These are phyloP conservation scores for Chlamydomonas eustigma DNA, from an alignment of 139 green algal genomes.

Conservation along the genomic window DNA sequence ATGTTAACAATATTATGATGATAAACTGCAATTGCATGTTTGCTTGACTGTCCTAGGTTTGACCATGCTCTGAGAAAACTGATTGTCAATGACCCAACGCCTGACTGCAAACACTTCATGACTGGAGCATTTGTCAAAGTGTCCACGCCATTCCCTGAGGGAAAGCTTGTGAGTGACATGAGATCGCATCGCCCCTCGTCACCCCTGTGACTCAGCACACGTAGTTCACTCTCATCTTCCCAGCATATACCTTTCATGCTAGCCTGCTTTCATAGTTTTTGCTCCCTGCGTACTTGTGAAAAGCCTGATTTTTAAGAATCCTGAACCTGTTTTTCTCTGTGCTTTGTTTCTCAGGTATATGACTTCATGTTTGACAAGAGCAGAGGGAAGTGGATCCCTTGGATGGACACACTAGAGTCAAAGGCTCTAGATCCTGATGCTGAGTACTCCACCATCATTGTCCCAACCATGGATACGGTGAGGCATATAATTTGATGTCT, in stretches of 20 bases:
- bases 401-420: constrained; percentile 56
- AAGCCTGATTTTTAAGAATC: no score
- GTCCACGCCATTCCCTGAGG: constrained; percentile 42
- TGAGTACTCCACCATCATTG: constrained; percentile 68
- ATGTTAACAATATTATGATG: no score
- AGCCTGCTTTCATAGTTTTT: no score
- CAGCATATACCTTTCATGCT: no score
- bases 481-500: constrained; percentile 53
- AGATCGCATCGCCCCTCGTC: background rate
- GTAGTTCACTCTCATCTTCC: no score
- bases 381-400: constrained; percentile 47
- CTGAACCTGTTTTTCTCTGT: no score
- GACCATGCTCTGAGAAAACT: constrained; percentile 43
- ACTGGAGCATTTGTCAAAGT: constrained; percentile 32
- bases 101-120: constrained; percentile 37
- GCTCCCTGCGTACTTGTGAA: no score
- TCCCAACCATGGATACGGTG: constrained; percentile 62
- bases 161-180: constrained; percentile 27
- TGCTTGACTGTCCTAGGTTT: no score
- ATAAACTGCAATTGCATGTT: no score
- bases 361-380: constrained; percentile 64
- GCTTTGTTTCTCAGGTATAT: constrained; percentile 66
- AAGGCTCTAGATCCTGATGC: constrained; percentile 42
- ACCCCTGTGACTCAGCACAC: no score
- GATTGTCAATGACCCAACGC: constrained; percentile 41